A percentile compares a stretch with the other conserved stretches of the same genome.
These are phyloP conservation scores for Phellinidium pouzarii DNA, from an alignment of 1,284 basidiomycete genomes.

Conservation along the genomic window DNA sequence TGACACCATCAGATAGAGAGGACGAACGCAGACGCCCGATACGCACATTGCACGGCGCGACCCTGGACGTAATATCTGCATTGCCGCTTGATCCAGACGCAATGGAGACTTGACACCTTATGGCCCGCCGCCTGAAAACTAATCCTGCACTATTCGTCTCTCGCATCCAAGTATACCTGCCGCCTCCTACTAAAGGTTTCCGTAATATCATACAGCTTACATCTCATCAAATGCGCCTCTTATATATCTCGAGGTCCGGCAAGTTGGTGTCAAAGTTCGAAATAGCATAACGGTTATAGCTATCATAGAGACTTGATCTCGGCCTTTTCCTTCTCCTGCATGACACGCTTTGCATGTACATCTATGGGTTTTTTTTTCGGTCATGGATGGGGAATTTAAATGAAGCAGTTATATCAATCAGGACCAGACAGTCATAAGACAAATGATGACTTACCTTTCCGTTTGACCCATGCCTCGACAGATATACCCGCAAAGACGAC, in stretches of 20 bases:
- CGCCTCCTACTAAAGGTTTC: background rate
- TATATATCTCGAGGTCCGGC: background rate
- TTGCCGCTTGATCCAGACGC: conserved; percentile 37
- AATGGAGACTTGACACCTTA: conserved; percentile 34
- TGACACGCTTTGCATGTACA: conserved; percentile 69
- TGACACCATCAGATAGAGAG: conserved; percentile 29
- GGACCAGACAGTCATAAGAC: background rate
- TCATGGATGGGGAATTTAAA: conserved; percentile 10
- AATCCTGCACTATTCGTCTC: background rate
- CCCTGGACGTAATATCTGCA: conserved; percentile 4
- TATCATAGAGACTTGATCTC: conserved; percentile 66
- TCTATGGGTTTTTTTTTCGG: conserved; percentile 35
- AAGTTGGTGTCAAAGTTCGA: background rate
- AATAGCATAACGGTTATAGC: background rate
- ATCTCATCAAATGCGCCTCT: background rate
- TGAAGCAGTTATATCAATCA: background rate
- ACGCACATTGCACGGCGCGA: conserved; percentile 26
- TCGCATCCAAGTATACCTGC: background rate
- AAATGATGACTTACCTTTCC: conserved; percentile 49
- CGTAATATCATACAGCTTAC: background rate
- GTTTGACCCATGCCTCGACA: conserved; percentile 86
- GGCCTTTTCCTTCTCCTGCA: conserved; percentile 76
- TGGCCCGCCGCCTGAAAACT: background rate
- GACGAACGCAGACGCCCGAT: conserved; percentile 40
- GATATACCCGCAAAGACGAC: conserved; percentile 94